These are phyloP conservation scores for Cryptosporidium viatorum DNA, from an alignment of 169 alveolate species.

Conservation along the genomic window DNA sequence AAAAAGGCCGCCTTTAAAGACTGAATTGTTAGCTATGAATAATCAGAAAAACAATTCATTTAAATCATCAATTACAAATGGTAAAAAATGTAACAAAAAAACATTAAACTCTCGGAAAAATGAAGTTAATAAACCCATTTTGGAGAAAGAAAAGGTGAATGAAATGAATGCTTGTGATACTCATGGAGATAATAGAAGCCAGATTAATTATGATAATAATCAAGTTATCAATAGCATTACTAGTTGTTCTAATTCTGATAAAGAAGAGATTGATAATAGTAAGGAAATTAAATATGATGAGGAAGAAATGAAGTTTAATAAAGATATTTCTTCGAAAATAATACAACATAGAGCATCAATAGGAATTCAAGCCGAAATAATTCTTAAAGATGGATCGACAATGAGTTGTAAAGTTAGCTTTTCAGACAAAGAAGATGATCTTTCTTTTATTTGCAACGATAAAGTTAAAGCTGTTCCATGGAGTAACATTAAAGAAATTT, in stretches of 20 bases:
- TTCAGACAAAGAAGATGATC: slow-evolving; percentile 37
- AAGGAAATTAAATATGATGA: slow-evolving; percentile 5
- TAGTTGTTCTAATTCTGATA: neutral
- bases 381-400: slow-evolving; percentile 45
- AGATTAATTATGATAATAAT: neutral
- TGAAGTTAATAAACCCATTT: neutral
- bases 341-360: neutral
- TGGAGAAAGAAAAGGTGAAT: neutral
- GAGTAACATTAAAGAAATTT: slow-evolving; percentile 33
- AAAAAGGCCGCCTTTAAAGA: slow-evolving; percentile 8
- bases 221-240: neutral
- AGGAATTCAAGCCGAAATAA: slow-evolving; percentile 45
- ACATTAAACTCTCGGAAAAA: neutral
- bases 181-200: neutral
- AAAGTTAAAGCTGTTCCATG: slow-evolving; percentile 67
- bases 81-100: neutral
- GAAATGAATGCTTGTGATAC: neutral
- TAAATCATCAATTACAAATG: neutral
- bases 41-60: neutral
- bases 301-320: slow-evolving; percentile 47
- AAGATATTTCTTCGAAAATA: slow-evolving; percentile 13
- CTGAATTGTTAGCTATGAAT: neutral
- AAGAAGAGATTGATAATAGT: neutral
- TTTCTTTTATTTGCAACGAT: slow-evolving; percentile 52
- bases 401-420: slow-evolving; percentile 22